Evolutionary conservation across 2,329 filamentous ascomycete genomes (phyloP).

Genomic region (Hypoxylon sp.): DNA sequence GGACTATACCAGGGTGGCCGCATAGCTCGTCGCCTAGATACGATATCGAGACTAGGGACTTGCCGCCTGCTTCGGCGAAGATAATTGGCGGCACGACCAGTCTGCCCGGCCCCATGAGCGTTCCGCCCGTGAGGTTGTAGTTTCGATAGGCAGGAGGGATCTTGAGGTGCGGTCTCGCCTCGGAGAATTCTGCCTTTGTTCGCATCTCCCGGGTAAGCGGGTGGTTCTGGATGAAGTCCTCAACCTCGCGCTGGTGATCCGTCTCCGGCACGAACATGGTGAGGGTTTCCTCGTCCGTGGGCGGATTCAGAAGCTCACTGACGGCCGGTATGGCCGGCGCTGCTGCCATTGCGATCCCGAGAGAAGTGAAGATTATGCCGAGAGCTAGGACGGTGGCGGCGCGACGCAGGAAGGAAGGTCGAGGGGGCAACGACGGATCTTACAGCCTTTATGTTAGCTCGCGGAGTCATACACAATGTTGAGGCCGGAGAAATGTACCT

Average conservation of each 20-base stretch:
- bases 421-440: constrained; percentile 43
- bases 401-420: constrained; percentile 61
- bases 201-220: constrained; percentile 81
- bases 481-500: constrained; percentile 37
- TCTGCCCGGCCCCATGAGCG: constrained; percentile 79
- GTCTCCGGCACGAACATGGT: constrained; percentile 72
- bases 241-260: constrained; percentile 71
- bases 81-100: constrained; percentile 85
- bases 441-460: constrained; percentile 17
- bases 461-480: background rate
- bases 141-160: constrained; percentile 78
- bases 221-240: constrained; percentile 81
- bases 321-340: constrained; percentile 66
- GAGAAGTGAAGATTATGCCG: constrained; percentile 62
- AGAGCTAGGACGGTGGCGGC: constrained; percentile 63
- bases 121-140: constrained; percentile 86
- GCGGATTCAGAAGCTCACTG: constrained; percentile 64
- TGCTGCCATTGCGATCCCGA: constrained; percentile 71
- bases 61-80: constrained; percentile 80
- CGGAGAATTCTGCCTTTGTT: constrained; percentile 74
- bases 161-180: constrained; percentile 89
- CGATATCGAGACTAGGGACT: constrained; percentile 77
- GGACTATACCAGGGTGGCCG: constrained; percentile 90
- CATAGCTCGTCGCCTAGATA: constrained; percentile 86
- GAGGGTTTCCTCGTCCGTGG: constrained; percentile 80